phyloP scores from a whole-genome alignment of 805 yeast genomes.

The Wickerhamiella domercqiae region DNA sequence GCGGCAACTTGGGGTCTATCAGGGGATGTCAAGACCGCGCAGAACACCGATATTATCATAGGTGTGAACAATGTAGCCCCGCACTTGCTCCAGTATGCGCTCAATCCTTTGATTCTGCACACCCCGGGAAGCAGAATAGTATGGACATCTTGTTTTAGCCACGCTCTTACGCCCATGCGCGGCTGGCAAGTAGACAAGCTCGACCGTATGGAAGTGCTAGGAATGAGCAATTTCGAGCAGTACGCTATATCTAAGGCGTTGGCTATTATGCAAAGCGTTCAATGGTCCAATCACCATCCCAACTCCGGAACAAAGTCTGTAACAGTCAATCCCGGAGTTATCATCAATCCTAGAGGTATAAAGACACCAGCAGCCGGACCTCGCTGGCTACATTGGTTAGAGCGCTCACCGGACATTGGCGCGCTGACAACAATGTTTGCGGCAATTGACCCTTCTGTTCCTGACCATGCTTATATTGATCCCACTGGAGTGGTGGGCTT shows the following conservation, averaged over 20 bases:
- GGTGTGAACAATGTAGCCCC: slow-evolving; percentile 37
- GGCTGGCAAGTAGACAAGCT: too few species aligned
- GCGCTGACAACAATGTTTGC: slow-evolving; percentile 32
- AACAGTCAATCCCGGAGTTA: slow-evolving; percentile 30
- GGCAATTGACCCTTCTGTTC: slow-evolving; percentile 26
- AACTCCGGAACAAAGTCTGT: slow-evolving; percentile 22
- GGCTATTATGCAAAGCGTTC: slow-evolving; percentile 24
- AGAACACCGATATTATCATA: slow-evolving; percentile 33
- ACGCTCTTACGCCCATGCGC: slow-evolving; percentile 17
- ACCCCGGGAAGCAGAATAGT: slow-evolving; percentile 30
- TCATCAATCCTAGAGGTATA: slow-evolving; percentile 26
- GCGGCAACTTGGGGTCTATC: slow-evolving; percentile 19
- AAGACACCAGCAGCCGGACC: slow-evolving; percentile 4
- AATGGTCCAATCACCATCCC: slow-evolving; percentile 25
- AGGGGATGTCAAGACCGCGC: slow-evolving; percentile 26
- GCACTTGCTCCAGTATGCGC: slow-evolving; percentile 27
- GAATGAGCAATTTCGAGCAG: slow-evolving; percentile 16
- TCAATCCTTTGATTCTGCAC: slow-evolving; percentile 25
- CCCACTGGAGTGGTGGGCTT: slow-evolving; percentile 31
- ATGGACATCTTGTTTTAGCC: slow-evolving; percentile 32
- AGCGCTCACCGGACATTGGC: slow-evolving; percentile 25
- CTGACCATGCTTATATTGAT: slow-evolving; percentile 26
- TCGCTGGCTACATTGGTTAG: slow-evolving; percentile 1
- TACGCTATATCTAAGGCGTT: slow-evolving; percentile 35
- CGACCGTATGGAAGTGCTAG: slow-evolving; percentile 26